Base-by-base conservation (phyloP, 1,284 basidiomycete genomes). In the Ustilago tritici region DNA sequence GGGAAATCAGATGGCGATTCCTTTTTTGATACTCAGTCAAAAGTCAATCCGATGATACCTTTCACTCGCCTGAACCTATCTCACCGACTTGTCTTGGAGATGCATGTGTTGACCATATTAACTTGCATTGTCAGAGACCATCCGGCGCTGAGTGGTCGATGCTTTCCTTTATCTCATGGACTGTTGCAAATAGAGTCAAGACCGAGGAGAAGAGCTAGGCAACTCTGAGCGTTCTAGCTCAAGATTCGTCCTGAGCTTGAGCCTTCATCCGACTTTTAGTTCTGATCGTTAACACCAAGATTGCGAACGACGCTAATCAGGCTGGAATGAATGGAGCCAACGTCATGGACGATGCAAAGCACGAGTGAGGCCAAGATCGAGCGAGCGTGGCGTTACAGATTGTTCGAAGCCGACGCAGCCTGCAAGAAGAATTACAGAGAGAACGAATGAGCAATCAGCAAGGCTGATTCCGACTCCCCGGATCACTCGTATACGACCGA, bases 1-100 rank as follows among this genome's bases (percentile, higher is more conserved):
- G 9, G 47, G 32, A 53, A 35, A 34, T 53, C 31, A 53, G 23
- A 19, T 53, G 52, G 52, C 52, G 52, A 54, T 36, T 54, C 52
- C 31, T 8, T 54, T 28, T 36, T 23, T 19, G 50, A 32, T 10
- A 49, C 46, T 31, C 23, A 28, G 23, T 23, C 19, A 10, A 8
- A 9, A 15, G 19, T 23, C 46, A 1, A 23, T 7, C 7, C 2
- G 38, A 40, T 17, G 15, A 10, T 40, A 11, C 15, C 38, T 14
- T 49, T 49, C 46, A 53, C 10, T 53, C 50, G 50, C 50, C 50
- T 53, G 23, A 53, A 14, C 46, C 12, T 49, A 28, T 46, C 43
- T 19, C 43, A 46, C 17, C 34, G 12, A 32, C 19, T 54, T n/a
- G 12, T 31, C 19, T 54, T 11, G 52, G 31, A 54, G 35, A n/a